Evolutionary conservation across 441 rosid species (phyloP).

Genomic region (Euphorbia neoarborescens): DNA sequence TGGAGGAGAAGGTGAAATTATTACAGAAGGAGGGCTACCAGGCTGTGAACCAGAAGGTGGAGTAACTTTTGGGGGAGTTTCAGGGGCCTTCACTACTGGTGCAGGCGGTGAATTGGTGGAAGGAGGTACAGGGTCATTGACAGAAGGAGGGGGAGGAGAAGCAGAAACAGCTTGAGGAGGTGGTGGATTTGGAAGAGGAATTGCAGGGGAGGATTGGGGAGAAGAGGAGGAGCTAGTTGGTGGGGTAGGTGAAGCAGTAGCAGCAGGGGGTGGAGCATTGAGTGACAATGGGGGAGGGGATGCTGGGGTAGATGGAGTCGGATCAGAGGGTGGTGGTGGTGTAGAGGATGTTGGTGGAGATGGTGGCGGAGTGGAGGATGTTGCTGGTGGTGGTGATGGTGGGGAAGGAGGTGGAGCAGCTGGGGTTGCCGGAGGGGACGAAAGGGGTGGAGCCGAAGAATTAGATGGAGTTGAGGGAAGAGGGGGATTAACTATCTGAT

Average conservation of each 20-base stretch:
- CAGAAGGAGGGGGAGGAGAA: conserved; percentile 42
- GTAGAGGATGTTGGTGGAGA: conserved; percentile 35
- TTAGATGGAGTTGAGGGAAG: conserved; percentile 33
- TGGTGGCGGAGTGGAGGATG: conserved; percentile 32
- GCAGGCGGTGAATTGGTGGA: conserved; percentile 36
- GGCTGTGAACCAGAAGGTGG: conserved; percentile 31
- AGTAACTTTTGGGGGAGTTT: conserved; percentile 33
- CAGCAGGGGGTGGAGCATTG: conserved; percentile 26
- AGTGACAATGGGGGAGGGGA: conserved; percentile 35
- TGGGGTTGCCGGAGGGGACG: conserved; percentile 33
- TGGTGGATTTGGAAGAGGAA: conserved; percentile 41
- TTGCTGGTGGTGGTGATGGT: conserved; percentile 26
- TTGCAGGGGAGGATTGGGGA: conserved; percentile 32
- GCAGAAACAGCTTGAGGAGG: conserved; percentile 35
- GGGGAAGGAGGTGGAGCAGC: conserved; percentile 29
- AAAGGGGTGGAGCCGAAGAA: conserved; percentile 37
- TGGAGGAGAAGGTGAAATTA: conserved; percentile 35
- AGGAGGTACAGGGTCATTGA: conserved; percentile 32
- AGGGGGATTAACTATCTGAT: conserved; percentile 42
- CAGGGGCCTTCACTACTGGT: conserved; percentile 31
- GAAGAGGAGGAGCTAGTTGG: conserved; percentile 33
- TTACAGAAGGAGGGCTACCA: conserved; percentile 39
- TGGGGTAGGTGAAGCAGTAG: conserved; percentile 33
- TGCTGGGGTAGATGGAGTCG: conserved; percentile 33
- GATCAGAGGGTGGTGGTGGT: conserved; percentile 30